phyloP scores from a whole-genome alignment of 371 early-diverging fungal genomes.

The Lichtheimia corymbifera region DNA sequence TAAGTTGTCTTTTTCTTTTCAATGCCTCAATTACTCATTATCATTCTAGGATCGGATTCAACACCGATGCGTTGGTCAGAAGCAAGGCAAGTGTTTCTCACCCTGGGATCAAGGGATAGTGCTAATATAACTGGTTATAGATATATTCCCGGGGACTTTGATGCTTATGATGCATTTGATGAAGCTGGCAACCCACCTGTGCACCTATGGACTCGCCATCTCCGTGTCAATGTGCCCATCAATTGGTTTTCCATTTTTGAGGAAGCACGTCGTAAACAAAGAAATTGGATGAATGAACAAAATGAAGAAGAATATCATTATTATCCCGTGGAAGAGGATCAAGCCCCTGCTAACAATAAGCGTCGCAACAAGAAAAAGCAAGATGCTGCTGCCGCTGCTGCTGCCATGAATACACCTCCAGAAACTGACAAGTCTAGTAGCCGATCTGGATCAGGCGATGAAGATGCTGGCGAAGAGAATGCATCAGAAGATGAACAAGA shows the following conservation, averaged over 20 bases:
- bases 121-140: constrained; percentile 17
- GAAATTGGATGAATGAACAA: constrained; percentile 25
- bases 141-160: constrained; percentile 46
- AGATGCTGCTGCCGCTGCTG: not conserved
- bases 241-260: constrained; percentile 52
- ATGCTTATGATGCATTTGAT: constrained; percentile 47
- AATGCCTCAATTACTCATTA: not conserved
- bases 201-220: constrained; percentile 36
- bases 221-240: constrained; percentile 31
- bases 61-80: constrained; percentile 45
- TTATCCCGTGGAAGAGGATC: constrained; percentile 5
- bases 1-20: constrained; percentile 10
- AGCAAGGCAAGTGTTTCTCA: constrained; percentile 26
- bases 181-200: constrained; percentile 46
- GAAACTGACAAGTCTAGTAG: constrained; percentile 4
- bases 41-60: constrained; percentile 33
- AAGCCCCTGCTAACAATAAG: not conserved
- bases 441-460: not conserved
- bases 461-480: not conserved
- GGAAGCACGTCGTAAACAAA: constrained; percentile 45
- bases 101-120: not conserved
- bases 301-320: constrained; percentile 13
- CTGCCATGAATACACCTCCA: constrained; percentile 2
- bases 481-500: constrained; percentile 1
- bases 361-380: too few relatives aligned